Evolutionary conservation across 2,329 filamentous ascomycete species (phyloP), one percentile per base, ranked within the genome.

Genomic region (Alternaria novae-zelandiae): DNA sequence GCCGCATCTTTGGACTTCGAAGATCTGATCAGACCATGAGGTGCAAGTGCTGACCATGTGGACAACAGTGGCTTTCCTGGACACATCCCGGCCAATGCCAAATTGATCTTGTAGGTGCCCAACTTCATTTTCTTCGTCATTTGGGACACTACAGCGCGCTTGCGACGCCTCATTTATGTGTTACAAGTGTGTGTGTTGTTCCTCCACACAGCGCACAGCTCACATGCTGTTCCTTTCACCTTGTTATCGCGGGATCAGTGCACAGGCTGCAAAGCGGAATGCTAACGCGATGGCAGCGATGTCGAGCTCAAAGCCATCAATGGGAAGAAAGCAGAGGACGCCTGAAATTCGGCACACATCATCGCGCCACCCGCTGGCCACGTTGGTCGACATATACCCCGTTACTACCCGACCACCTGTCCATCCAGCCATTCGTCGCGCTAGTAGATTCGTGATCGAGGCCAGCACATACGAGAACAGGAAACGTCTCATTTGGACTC

Each of bases 81-180:
- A 61, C 84, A 90, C 74, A 96, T 97, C 67, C 93, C 93, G 65
- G 81, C 89, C 43, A 88, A 90, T 73, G 83, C 92, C n/a, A 88
- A 86, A 69, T 86, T 97, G 66, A 86, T 96, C 83, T 96, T 96
- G 93, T 96, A 86, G 86, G 92, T 88, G 23, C 36, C 59, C 53
- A 67, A 67, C 20, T 32, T 50, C 32, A 21, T 60, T 25, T 43
- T 58, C 43, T 28, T 45, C n/a, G 36, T 55, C n/a, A 4, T 46
- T 46, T 12, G 30, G 20, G 36, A 58, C n/a, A 53, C 53, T 57
- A 60, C 56, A 60, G 58, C 23, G 47, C 36, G 25, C 25, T 43
- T 11, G 54, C 10, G 47, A 20, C 47, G 28, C 51, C 46, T 30
- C 44, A 26, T 54, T 32, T 47, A 25, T 17, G 45, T 51, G 49